Conservation (phyloP, 2,329 filamentous ascomycete species). For the Talaromyces albobiverticillius region DNA sequence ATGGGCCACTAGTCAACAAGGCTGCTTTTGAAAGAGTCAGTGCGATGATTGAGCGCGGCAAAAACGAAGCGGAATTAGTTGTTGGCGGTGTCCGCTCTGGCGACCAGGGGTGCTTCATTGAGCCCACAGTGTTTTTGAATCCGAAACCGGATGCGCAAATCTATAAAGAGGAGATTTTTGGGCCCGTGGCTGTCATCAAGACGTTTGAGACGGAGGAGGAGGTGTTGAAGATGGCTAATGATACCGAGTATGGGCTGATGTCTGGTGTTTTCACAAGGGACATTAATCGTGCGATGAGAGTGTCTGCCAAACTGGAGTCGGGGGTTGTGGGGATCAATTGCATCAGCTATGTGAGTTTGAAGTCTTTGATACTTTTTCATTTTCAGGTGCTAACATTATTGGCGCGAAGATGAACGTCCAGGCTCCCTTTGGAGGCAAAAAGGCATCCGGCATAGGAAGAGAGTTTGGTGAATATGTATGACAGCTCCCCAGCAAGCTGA, state of each 20-base stretch:
- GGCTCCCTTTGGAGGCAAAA: conserved; percentile 7
- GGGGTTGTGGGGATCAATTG: conserved; percentile 38
- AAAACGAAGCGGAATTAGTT: conserved; percentile 15
- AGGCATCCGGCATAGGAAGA: conserved; percentile 3
- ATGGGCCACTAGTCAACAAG: conserved; percentile 19
- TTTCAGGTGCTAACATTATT: background rate
- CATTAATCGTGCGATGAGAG: conserved; percentile 63
- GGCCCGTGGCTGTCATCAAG: conserved; percentile 20
- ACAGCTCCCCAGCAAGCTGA: background rate
- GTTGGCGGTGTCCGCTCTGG: conserved; percentile 14
- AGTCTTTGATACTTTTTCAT: background rate
- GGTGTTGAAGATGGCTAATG: conserved; percentile 13
- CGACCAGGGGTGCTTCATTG: conserved; percentile 17
- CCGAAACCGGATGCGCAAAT: conserved; percentile 10
- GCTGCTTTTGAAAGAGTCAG: conserved; percentile 26
- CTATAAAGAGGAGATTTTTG: conserved; percentile 26
- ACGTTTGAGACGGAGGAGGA: conserved; percentile 20
- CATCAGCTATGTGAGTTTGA: conserved; percentile 2
- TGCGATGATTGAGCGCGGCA: conserved; percentile 23
- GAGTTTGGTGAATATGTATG: conserved; percentile 9
- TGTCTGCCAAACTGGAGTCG: conserved; percentile 64
- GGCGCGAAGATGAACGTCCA: conserved; percentile 5
- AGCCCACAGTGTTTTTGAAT: conserved; percentile 26
- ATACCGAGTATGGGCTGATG: conserved; percentile 28
- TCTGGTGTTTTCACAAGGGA: conserved; percentile 75